Evolutionary conservation across 1,139 yeast species (phyloP).

Genomic region (Wickerhamomyces sp.): DNA sequence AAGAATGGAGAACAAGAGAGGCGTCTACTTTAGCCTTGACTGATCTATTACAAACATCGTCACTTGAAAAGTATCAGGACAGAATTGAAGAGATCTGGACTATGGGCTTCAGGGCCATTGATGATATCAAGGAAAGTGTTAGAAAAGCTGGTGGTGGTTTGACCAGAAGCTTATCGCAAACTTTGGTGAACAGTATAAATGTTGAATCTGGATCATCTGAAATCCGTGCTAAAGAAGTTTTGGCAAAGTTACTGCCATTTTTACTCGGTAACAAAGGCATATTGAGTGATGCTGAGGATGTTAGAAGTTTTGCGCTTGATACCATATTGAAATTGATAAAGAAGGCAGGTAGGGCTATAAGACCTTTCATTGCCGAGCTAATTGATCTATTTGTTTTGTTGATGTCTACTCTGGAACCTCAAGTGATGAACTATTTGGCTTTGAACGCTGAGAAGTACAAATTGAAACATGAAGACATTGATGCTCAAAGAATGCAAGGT

Average conservation of each 20-base stretch:
- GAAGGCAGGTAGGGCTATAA: slow-evolving; percentile 54
- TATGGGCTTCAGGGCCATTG: slow-evolving; percentile 84
- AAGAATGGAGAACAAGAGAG: slow-evolving; percentile 93
- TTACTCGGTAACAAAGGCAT: slow-evolving; percentile 75
- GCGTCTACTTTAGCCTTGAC: slow-evolving; percentile 76
- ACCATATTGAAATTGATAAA: slow-evolving; percentile 68
- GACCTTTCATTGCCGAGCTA: slow-evolving; percentile 63
- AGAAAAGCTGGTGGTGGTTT: slow-evolving; percentile 72
- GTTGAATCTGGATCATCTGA: slow-evolving; percentile 32
- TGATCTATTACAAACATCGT: slow-evolving; percentile 62
- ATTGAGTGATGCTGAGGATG: slow-evolving; percentile 82
- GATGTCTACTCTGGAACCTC: slow-evolving; percentile 90
- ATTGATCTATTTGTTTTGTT: slow-evolving; percentile 63
- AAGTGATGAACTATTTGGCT: slow-evolving; percentile 77
- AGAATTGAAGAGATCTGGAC: slow-evolving; percentile 71
- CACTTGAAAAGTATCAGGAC: slow-evolving; percentile 47
- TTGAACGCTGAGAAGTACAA: slow-evolving; percentile 88
- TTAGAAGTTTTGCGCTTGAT: slow-evolving; percentile 67
- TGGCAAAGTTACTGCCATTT: slow-evolving; percentile 68
- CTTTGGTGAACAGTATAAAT: slow-evolving; percentile 55
- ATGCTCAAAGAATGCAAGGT: slow-evolving; percentile 68
- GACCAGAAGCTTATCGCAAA: slow-evolving; percentile 61
- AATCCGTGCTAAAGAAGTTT: slow-evolving; percentile 43
- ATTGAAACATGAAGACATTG: slow-evolving; percentile 64
- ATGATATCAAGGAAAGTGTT: slow-evolving; percentile 93